These are phyloP conservation scores for Metschnikowia rubicola DNA, from an alignment of 805 yeast genomes.

Conservation along the genomic window DNA sequence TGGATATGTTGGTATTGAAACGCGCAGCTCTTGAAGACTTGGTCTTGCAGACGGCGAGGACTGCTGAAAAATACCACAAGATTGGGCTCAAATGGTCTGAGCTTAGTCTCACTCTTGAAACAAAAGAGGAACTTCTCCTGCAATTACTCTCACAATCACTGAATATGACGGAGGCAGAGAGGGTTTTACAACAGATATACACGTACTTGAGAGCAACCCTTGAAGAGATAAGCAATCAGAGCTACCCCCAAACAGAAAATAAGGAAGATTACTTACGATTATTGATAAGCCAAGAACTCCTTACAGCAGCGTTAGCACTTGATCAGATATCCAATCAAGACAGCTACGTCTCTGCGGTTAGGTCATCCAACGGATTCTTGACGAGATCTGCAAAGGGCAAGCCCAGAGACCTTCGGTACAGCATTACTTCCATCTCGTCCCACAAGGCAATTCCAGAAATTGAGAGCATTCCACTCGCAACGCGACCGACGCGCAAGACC, in stretches of 20 bases:
- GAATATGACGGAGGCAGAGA: background rate
- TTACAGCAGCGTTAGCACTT: constrained; percentile 10
- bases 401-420: constrained; percentile 7
- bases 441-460: background rate
- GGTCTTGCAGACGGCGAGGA: constrained; percentile 21
- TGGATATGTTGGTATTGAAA: constrained; percentile 27
- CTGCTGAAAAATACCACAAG: constrained; percentile 29
- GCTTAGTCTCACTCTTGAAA: constrained; percentile 17
- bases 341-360: constrained; percentile 1
- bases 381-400: background rate
- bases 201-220: background rate
- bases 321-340: constrained; percentile 3
- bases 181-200: background rate
- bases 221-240: background rate
- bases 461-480: background rate
- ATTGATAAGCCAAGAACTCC: constrained; percentile 7
- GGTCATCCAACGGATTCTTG: background rate
- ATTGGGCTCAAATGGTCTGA: constrained; percentile 30
- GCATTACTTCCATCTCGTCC: constrained; percentile 6
- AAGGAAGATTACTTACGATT: constrained; percentile 1
- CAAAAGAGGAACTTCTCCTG: constrained; percentile 26
- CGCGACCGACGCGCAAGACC: background rate
- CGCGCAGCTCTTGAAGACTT: constrained; percentile 27
- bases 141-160: constrained; percentile 3
- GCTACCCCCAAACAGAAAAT: background rate